phyloP scores from a whole-genome alignment of 495 filamentous ascomycete species.

The Extremus antarcticus region DNA sequence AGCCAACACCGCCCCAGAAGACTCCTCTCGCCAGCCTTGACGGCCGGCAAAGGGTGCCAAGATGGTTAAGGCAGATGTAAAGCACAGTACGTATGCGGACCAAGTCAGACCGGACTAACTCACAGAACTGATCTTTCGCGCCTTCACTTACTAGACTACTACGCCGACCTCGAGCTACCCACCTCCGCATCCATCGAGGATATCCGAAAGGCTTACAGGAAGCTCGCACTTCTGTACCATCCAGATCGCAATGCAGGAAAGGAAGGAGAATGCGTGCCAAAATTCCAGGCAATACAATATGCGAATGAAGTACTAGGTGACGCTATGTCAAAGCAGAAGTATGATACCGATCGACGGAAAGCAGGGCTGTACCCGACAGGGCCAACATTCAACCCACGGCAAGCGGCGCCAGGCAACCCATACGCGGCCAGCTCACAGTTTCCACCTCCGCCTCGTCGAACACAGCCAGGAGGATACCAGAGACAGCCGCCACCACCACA shows the following conservation, averaged over 20 bases:
- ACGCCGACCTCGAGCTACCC: constrained; percentile 65
- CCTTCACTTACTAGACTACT: constrained; percentile 55
- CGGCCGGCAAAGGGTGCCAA: constrained; percentile 6
- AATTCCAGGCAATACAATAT: constrained; percentile 75
- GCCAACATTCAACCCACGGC: constrained; percentile 2
- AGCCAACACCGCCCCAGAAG: not conserved
- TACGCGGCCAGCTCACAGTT: constrained; percentile 15
- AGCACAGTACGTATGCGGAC: constrained; percentile 6
- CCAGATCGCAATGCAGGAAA: constrained; percentile 81
- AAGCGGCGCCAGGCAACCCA: constrained; percentile 7
- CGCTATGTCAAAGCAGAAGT: constrained; percentile 52
- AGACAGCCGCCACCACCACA: constrained; percentile 27
- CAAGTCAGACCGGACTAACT: too few species aligned
- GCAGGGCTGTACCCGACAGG: constrained; percentile 22
- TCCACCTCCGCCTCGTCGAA: constrained; percentile 28
- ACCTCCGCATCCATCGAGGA: constrained; percentile 54
- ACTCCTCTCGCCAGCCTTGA: not conserved
- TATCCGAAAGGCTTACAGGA: constrained; percentile 77
- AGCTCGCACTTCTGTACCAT: constrained; percentile 75
- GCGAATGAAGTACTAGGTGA: constrained; percentile 78
- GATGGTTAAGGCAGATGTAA: constrained; percentile 27
- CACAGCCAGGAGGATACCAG: constrained; percentile 25
- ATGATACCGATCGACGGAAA: constrained; percentile 59
- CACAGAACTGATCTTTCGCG: not conserved
- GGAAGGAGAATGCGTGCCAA: constrained; percentile 64